phyloP scores from a whole-genome alignment of 768 basidiomycete genomes.

The Termitomyces sp. region DNA sequence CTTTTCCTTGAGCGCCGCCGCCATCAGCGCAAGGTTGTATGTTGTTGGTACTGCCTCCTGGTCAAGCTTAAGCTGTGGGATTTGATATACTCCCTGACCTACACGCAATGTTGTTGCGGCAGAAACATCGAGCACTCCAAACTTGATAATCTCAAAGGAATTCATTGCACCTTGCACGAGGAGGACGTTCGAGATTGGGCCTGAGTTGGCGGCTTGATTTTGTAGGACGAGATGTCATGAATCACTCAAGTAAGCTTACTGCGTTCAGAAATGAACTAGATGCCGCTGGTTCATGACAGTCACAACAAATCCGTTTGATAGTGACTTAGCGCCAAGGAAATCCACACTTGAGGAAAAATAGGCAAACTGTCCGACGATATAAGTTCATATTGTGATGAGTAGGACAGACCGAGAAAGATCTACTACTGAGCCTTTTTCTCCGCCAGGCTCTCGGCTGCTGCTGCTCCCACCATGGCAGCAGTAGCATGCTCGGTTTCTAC shows the following conservation, averaged over 20 bases:
- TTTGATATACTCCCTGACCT: no score
- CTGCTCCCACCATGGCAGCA: slow-evolving; percentile 4
- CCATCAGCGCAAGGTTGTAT: no score
- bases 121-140: slow-evolving; percentile 50
- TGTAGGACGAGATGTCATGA: slow-evolving; percentile 37
- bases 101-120: slow-evolving; percentile 24
- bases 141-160: slow-evolving; percentile 56
- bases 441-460: slow-evolving; percentile 4
- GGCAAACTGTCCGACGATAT: neutral
- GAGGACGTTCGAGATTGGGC: slow-evolving; percentile 52
- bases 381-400: neutral
- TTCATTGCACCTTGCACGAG: slow-evolving; percentile 56
- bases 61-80: no score
- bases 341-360: neutral
- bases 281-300: neutral
- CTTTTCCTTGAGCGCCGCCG: no score
- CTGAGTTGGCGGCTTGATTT: slow-evolving; percentile 58
- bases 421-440: slow-evolving; percentile 24
- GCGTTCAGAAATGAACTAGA: neutral
- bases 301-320: neutral
- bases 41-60: no score
- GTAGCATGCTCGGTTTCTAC: slow-evolving; percentile 26
- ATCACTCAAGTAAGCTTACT: neutral
- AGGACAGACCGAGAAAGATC: slow-evolving; percentile 2
- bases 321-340: neutral